Percentiles rank a stretch among this genome's conserved stretches.
These are phyloP conservation scores for Lumnitzera racemosa DNA, from an alignment of 345 rosid species.

Conservation along the genomic window DNA sequence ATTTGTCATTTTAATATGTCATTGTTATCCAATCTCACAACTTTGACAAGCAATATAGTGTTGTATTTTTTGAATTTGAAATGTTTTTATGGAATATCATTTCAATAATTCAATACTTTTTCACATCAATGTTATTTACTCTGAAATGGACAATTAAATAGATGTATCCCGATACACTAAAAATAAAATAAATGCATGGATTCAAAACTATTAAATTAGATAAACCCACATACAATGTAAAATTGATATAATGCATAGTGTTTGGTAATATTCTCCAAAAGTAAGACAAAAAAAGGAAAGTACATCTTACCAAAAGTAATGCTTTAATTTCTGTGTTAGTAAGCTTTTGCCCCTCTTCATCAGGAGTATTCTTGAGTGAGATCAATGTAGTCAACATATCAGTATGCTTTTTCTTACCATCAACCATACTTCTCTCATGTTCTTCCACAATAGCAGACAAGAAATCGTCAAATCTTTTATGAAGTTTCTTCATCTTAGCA, in stretches of 20 bases:
- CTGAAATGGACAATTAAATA: too few relatives aligned
- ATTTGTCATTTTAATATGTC: too few relatives aligned
- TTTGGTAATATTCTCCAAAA: neutral
- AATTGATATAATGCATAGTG: neutral
- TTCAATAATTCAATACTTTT: too few relatives aligned
- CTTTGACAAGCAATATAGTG: too few relatives aligned
- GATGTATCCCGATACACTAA: neutral
- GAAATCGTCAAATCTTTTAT: slow-evolving; percentile 63
- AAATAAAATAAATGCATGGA: neutral
- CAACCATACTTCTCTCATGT: slow-evolving; percentile 30
- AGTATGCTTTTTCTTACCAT: slow-evolving; percentile 11
- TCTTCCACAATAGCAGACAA: slow-evolving; percentile 54
- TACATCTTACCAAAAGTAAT: slow-evolving; percentile 46
- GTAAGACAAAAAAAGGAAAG: neutral
- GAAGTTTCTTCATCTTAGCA: slow-evolving; percentile 80
- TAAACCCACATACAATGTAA: too few relatives aligned
- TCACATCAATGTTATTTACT: too few relatives aligned
- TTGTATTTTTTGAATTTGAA: too few relatives aligned
- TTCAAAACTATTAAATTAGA: too few relatives aligned
- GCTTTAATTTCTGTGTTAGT: slow-evolving; percentile 87
- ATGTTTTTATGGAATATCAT: too few relatives aligned
- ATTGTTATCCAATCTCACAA: too few relatives aligned
- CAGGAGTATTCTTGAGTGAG: slow-evolving; percentile 36
- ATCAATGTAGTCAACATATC: slow-evolving; percentile 62
- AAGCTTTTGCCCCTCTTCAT: slow-evolving; percentile 47